Evolutionary conservation across 768 basidiomycete genomes (phyloP), one percentile per base, ranked within the genome.

Genomic region (Hypsizygus marmoreus): DNA sequence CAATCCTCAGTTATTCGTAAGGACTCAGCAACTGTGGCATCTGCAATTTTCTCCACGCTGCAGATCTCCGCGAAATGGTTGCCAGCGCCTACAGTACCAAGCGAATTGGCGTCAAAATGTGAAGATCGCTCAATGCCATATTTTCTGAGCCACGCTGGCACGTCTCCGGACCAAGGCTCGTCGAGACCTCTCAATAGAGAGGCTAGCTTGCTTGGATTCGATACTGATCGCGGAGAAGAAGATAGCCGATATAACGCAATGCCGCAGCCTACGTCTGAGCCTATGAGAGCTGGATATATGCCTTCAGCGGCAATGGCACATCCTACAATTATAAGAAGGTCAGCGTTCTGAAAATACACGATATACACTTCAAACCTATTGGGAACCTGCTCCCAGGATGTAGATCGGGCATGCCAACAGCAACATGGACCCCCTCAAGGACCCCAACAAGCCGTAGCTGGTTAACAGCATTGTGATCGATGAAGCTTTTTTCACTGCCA

Each of bases 31-130:
- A 50, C 49, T 3, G 54, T 39, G 9, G 47, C 50, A 41, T 72
- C 65, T 2, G 67, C 45, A n/a, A 70, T 60, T 39, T 43, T 58
- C 35, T 69, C 65, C 2, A 65, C 59, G 2, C 54, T 58, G 49
- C 65, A 66, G 3, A 72, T 57, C 44, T 71, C 70, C 11, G 68
- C 69, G 46, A 71, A 71, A 50, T 72, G 66, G 52, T 73, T 71
- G 2, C 67, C 69, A 13, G 58, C 60, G 29, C 70, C 69, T 6
- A 71, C 61, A 3, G 68, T 72, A 7, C 70, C 70, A 22, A 72
- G 50, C 40, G 56, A 61, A 8, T 9, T 33, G 17, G 48, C 46
- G 50, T 67, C 69, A 48, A 65, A 69, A 13, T 57, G 37, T 3
- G 64, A 66, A 7, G 53, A 45, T 6, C 59, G 59, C 2, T 54